Conservation (phyloP, 1,139 yeast genomes). For the Geotrichum citri-aurantii region DNA sequence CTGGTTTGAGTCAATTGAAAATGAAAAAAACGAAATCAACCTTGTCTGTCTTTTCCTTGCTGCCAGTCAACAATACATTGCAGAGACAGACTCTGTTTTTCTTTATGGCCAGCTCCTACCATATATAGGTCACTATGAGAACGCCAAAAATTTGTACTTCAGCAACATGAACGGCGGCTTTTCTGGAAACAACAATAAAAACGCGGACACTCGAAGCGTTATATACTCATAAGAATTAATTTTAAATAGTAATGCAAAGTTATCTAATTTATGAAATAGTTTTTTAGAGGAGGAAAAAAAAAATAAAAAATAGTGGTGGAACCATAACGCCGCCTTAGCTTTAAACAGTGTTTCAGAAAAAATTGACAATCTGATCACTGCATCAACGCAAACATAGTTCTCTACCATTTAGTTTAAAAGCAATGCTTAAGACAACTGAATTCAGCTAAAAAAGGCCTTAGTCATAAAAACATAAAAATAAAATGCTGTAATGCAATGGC, state of each 20-base stretch:
- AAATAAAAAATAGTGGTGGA: neutral
- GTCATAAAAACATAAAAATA: neutral
- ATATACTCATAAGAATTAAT: neutral
- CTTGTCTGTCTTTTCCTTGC: constrained; percentile 24
- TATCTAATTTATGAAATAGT: neutral
- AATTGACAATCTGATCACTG: neutral
- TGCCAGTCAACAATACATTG: neutral
- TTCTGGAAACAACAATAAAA: neutral
- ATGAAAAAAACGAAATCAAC: constrained; percentile 17
- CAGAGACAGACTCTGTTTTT: constrained; percentile 24
- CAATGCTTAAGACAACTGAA: neutral
- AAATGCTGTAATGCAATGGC: neutral
- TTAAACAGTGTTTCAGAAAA: neutral
- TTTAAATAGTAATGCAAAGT: neutral
- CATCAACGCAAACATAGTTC: neutral
- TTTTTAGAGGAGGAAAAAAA: no score
- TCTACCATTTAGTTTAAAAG: no score
- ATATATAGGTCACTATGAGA: constrained; percentile 27
- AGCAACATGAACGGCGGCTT: neutral
- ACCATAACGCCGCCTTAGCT: neutral
- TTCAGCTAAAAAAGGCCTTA: neutral
- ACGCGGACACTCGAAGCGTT: neutral
- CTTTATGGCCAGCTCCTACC: constrained; percentile 27
- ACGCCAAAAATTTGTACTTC: constrained; percentile 27
- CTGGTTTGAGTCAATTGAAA: constrained; percentile 11